These are phyloP conservation scores for Globisporangium cylindrosporum DNA, from an alignment of 352 stramenopile genomes.

Conservation along the genomic window DNA sequence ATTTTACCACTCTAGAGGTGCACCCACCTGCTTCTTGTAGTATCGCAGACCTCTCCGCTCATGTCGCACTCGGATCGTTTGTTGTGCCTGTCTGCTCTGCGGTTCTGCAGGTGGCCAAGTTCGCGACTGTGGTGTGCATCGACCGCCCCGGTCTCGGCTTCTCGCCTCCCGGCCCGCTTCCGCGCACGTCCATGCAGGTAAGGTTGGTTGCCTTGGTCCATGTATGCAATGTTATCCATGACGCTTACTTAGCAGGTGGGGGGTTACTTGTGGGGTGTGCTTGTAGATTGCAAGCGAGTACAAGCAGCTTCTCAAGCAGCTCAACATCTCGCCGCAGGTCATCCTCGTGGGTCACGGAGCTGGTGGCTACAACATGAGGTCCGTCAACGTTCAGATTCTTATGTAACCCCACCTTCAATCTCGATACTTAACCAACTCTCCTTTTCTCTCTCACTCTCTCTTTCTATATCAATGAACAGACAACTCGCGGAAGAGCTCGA, in stretches of 20 bases:
- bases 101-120: constrained; percentile 29
- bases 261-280: not conserved
- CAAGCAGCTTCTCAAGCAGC: constrained; percentile 45
- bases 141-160: constrained; percentile 77
- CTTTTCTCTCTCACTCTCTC: no score
- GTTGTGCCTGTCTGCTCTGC: not conserved
- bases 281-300: constrained; percentile 63
- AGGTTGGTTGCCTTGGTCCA: not conserved
- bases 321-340: constrained; percentile 55
- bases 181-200: constrained; percentile 52
- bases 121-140: constrained; percentile 60
- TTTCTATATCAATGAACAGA: constrained; percentile 11
- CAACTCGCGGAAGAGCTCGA: constrained; percentile 47
- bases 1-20: not conserved
- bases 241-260: no score
- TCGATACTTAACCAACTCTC: no score
- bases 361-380: constrained; percentile 83
- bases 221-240: not conserved
- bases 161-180: constrained; percentile 39
- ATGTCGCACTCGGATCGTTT: not conserved
- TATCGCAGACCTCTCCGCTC: not conserved
- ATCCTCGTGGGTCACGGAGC: constrained; percentile 72
- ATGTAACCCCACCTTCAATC: no score
- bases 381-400: not conserved
- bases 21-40: not conserved